Percentiles rank a stretch among this genome's conserved stretches.
These are phyloP conservation scores for Cyberlindnera xishuangbannaensis DNA, from an alignment of 805 yeast species.

Conservation along the genomic window DNA sequence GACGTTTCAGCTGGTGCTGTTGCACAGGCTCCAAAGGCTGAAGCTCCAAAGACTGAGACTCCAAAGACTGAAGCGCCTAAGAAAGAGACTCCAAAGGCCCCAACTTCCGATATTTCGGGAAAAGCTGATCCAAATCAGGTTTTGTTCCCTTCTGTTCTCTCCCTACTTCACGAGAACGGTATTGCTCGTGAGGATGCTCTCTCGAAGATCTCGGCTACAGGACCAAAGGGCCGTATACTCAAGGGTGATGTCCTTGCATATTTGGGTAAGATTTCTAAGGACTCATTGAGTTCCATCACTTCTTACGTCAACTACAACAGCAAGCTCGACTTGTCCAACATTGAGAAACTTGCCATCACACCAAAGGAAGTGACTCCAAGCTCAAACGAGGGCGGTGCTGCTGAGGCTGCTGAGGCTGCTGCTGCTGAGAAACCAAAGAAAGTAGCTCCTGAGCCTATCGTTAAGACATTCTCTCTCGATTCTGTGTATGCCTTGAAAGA, in stretches of 20 bases:
- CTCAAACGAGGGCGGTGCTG: no score
- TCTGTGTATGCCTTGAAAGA: conserved; percentile 25
- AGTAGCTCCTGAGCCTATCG: conserved; percentile 30
- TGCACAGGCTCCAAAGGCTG: conserved; percentile 10
- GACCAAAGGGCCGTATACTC: conserved; percentile 81
- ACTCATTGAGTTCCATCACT: conserved; percentile 47
- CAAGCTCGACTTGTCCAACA: conserved; percentile 68
- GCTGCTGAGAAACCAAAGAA: conserved; percentile 11
- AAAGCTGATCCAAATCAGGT: conserved; percentile 63
- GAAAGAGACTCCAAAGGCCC: conserved; percentile 16
- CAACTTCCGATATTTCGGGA: conserved; percentile 19
- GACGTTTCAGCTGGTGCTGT: conserved; percentile 18
- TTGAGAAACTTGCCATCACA: conserved; percentile 33
- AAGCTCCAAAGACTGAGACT: conserved; percentile 8
- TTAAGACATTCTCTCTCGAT: conserved; percentile 27
- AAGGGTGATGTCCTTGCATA: conserved; percentile 90
- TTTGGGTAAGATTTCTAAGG: conserved; percentile 63
- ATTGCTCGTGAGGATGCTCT: conserved; percentile 70
- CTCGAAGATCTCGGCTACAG: conserved; percentile 70
- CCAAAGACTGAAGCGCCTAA: conserved; percentile 1
- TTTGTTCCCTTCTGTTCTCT: conserved; percentile 73
- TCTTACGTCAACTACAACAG: conserved; percentile 49
- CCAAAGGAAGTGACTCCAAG: conserved; percentile 28
- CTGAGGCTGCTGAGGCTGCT: conserved; percentile 13
- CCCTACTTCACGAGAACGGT: conserved; percentile 53